These are phyloP conservation scores for Mariannaea elegans DNA, from an alignment of 2,329 filamentous ascomycete species.

Conservation along the genomic window DNA sequence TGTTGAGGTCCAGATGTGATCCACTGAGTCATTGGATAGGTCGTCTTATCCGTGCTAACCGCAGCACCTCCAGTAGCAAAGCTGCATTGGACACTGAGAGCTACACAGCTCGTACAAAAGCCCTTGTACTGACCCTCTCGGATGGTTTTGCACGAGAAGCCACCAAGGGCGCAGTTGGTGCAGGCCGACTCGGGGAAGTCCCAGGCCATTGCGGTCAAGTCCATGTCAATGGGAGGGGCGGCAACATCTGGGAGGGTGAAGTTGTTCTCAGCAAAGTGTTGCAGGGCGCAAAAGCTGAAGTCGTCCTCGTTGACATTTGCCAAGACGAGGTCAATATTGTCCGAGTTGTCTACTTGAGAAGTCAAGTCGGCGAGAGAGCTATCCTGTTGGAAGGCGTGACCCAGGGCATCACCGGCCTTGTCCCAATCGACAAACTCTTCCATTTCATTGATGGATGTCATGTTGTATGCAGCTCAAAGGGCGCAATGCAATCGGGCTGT, in stretches of 20 bases:
- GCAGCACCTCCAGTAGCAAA: constrained; percentile 54
- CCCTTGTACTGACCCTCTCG: constrained; percentile 67
- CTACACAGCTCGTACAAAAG: constrained; percentile 70
- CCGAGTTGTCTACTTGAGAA: constrained; percentile 40
- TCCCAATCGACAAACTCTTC: constrained; percentile 74
- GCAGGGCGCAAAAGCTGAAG: constrained; percentile 66
- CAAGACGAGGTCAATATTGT: constrained; percentile 62
- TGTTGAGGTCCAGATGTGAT: constrained; percentile 55
- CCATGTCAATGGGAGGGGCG: constrained; percentile 43
- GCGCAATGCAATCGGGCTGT: constrained; percentile 21
- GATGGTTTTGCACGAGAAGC: constrained; percentile 69
- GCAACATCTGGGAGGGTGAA: constrained; percentile 42
- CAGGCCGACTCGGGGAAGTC: constrained; percentile 60
- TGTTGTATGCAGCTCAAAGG: constrained; percentile 33
- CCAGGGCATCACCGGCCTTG: constrained; percentile 52
- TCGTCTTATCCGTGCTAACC: constrained; percentile 44
- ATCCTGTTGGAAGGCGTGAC: constrained; percentile 44
- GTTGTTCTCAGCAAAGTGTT: constrained; percentile 61
- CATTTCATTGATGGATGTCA: constrained; percentile 59
- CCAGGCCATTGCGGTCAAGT: constrained; percentile 43
- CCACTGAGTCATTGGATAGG: constrained; percentile 58
- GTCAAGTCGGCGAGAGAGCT: constrained; percentile 48
- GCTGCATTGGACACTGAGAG: constrained; percentile 66
- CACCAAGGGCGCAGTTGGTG: constrained; percentile 58
- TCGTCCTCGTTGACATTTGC: constrained; percentile 67